Conservation (phyloP, 768 basidiomycete genomes). For the Suillus fuscotomentosus region DNA sequence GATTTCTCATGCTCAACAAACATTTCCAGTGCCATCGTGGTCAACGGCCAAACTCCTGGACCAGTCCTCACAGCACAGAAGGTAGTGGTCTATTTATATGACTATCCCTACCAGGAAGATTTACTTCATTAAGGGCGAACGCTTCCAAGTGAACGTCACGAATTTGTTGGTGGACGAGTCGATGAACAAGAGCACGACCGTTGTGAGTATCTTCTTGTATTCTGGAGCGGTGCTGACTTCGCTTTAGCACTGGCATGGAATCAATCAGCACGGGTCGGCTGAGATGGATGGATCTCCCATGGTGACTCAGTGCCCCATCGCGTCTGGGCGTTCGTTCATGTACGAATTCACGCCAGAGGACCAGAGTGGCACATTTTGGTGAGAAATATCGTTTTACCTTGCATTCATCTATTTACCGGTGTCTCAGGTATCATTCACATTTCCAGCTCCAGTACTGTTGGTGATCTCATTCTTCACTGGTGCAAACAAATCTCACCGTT, state of each 20-base stretch:
- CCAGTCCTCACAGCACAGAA: conserved; percentile 37
- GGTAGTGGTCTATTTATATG: not conserved
- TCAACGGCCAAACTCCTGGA: conserved; percentile 39
- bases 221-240: not conserved
- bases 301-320: conserved; percentile 42
- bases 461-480: not conserved
- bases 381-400: not conserved
- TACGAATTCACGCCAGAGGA: conserved; percentile 31
- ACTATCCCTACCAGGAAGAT: not conserved
- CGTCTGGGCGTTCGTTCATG: conserved; percentile 31
- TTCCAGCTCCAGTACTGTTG: conserved; percentile 42
- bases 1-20: not conserved
- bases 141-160: conserved; percentile 33
- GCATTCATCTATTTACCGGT: not conserved
- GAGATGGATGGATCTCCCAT: conserved; percentile 43
- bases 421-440: conserved; percentile 31
- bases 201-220: conserved; percentile 22
- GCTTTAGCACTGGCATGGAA: conserved; percentile 37
- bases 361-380: conserved; percentile 42
- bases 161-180: conserved; percentile 35
- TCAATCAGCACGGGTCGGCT: conserved; percentile 37
- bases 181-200: conserved; percentile 38
- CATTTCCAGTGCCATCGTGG: conserved; percentile 28
- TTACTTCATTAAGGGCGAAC: conserved; percentile 26
- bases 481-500: not conserved